Conservation (phyloP, 208 protist species). For the Perkinsela sp. region DNA sequence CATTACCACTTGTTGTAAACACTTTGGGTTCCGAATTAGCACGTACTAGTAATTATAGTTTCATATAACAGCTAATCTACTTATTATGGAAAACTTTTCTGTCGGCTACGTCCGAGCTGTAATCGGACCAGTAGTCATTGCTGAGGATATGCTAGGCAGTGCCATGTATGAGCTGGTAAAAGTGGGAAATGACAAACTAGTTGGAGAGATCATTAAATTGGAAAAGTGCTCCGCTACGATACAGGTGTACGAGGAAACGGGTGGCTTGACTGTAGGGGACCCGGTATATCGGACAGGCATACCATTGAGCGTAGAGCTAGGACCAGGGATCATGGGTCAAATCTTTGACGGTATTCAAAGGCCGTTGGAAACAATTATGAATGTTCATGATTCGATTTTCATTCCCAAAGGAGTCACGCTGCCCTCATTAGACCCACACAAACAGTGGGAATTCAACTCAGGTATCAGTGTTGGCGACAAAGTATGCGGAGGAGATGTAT, state of each 20-base stretch:
- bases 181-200: constrained; percentile 84
- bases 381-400: constrained; percentile 81
- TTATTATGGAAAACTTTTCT: too few relatives aligned
- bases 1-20: too few relatives aligned
- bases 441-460: constrained; percentile 82
- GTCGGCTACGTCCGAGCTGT: constrained; percentile 60
- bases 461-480: constrained; percentile 75
- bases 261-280: constrained; percentile 96
- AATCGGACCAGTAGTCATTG: constrained; percentile 91
- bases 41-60: too few relatives aligned
- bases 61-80: too few relatives aligned
- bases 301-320: constrained; percentile 96
- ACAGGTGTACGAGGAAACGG: constrained; percentile 99
- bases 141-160: constrained; percentile 91
- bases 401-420: constrained; percentile 95
- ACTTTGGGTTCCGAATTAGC: too few relatives aligned
- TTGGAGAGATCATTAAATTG: constrained; percentile 99
- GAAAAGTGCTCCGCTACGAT: constrained; percentile 96
- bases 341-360: constrained; percentile 99
- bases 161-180: constrained; percentile 99
- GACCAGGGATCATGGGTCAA: constrained; percentile 93
- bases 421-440: constrained; percentile 64
- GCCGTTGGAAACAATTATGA: constrained; percentile 90
- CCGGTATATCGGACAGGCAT: constrained; percentile 91
- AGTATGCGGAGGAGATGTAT: constrained; percentile 84